Base-by-base conservation (phyloP, 306 rosid genomes). In the Mimosa pudica region DNA sequence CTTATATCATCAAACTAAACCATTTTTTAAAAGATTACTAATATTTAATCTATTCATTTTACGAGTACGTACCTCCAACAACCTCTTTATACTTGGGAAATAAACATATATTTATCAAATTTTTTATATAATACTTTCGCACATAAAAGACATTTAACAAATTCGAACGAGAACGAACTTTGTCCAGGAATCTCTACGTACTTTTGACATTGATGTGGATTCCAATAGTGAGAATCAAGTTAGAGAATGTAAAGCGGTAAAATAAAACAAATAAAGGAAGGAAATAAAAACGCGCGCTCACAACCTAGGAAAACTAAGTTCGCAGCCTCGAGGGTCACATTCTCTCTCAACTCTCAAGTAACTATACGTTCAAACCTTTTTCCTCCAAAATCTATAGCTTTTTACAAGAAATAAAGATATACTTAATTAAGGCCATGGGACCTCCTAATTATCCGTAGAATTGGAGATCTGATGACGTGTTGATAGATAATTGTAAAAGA, bases 311-410 rank as follows among this genome's bases (percentile, higher is more conserved):
- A 9, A 33, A 33, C 36, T 41, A 18, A 46, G 12, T n/a, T 70
- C n/a, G 46, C 5, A 46, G 74, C 74, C 74, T 70, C 57, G 46
- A 45, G 38, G 57, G 58, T 46, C 38, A 12, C 58, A 70, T 70
- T 44, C 51, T 17, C 32, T 4, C 3, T 20, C 47, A 10, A 65
- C 20, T 36, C n/a, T n/a, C n/a, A 11, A 11, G 10, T 11, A 13
- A 49, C 42, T 38, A 5, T 38, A 38, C 4, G 1, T 49, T 11
- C 55, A 49, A 49, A 38, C 42, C 16, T 12, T 49, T 49, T 12
- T 17, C 55, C 16, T 49, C 3, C 4, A 10, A 49, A 13, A 5
- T 49, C 55, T 49, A 14, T 12, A 12, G 1, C n/a, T 49, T 38
- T 2, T 2, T 2, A 38, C 42, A 38, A 38, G 42, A 38, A 5